Evolutionary conservation across 768 basidiomycete species (phyloP), one percentile per base, ranked within the genome.

Genomic region (Mycena kentingensis): DNA sequence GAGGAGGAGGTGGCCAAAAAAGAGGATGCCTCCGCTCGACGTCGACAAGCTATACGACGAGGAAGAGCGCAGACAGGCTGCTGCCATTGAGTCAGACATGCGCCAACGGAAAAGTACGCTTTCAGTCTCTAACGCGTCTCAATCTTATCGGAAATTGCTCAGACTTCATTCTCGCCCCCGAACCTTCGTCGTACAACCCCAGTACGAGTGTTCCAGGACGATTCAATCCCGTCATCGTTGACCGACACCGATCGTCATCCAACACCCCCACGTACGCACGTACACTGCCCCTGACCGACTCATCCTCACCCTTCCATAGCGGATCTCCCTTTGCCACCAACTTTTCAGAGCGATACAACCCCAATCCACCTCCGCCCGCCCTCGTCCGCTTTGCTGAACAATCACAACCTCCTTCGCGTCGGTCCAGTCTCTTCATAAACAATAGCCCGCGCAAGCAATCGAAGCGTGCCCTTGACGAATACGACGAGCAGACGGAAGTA

Each of bases 1-100:
- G 81, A 87, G 61, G 72, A 79, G 60, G 77, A 75, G 46, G 71
- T 72, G 43, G 67, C 72, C 66, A 58, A 69, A 65, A 64, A 72
- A 70, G 66, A 65, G 60, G 61, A n/a, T n/a, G 54, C 49, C 38
- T 65, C 52, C 51, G 61, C 55, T 65, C 70, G 48, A 62, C 67
- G 58, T 60, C 38, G 58, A 60, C 24, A 38, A 60, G 39, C 39
- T 60, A 42, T 55, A 60, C 52, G 58, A 50, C 25, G 50, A 60
- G 52, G 68, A 65, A 54, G 71, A 72, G 64, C 68, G 67, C n/a
- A 42, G 41, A 62, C 70, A 67, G 57, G 70, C 65, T 51, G 62
- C 70, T 58, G 64, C 60, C 59, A 60, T 66, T 58, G 67, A 76
- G 63, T 74, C 75, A 63, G 70, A 66, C 68, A 54, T 74, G 62